Evolutionary conservation across 2,329 filamentous ascomycete species (phyloP).

Genomic region (Zopfia rhizophila): DNA sequence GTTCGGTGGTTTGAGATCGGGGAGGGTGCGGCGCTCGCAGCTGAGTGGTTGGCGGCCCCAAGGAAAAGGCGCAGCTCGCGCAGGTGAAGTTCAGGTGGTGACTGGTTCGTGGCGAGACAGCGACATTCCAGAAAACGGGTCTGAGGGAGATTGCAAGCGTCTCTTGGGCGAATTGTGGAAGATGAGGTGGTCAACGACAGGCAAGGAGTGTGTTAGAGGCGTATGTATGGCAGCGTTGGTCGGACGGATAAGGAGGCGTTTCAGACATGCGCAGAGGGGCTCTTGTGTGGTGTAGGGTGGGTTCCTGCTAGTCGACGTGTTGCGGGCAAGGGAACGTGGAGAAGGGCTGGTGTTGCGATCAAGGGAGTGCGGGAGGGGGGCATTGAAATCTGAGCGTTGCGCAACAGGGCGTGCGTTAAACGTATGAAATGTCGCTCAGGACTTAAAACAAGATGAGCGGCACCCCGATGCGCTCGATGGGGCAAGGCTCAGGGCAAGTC

Average conservation of each 20-base stretch:
- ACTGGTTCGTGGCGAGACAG: constrained; percentile 26
- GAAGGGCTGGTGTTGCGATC: too few species aligned
- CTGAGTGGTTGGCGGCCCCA: constrained; percentile 14
- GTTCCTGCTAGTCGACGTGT: too few species aligned
- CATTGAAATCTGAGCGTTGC: too few species aligned
- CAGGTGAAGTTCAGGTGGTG: constrained; percentile 32
- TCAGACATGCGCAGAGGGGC: too few species aligned
- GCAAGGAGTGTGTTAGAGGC: background rate
- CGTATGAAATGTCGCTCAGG: too few species aligned
- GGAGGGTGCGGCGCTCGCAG: constrained; percentile 1
- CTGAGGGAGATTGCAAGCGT: background rate
- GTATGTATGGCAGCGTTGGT: background rate
- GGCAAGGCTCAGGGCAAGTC: too few species aligned
- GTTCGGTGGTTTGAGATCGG: constrained; percentile 6
- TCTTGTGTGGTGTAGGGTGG: too few species aligned
- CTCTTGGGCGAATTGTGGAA: constrained; percentile 5
- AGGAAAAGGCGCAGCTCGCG: constrained; percentile 21
- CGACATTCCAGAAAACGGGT: constrained; percentile 42
- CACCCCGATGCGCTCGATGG: too few species aligned
- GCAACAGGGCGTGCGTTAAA: too few species aligned
- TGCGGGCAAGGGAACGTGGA: too few species aligned
- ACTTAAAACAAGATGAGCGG: too few species aligned
- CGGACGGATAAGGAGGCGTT: constrained; percentile 3
- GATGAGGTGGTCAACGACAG: background rate
- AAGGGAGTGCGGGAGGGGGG: too few species aligned